Evolutionary conservation across 257 asterid genomes (phyloP).

Genomic region (Nicotiana benthamiana): DNA sequence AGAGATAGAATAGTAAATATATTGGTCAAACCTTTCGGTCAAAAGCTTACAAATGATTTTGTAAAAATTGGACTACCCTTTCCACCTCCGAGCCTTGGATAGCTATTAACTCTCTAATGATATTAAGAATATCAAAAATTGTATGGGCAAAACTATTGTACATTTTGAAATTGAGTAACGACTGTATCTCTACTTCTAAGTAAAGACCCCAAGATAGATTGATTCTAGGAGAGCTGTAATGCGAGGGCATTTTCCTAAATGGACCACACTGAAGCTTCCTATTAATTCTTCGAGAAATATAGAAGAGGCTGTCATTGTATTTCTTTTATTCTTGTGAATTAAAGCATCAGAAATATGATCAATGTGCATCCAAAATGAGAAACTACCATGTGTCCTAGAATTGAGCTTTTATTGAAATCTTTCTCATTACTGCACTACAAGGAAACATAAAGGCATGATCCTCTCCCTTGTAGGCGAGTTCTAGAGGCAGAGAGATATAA

Average conservation of each 20-base stretch:
- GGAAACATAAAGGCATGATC: background rate
- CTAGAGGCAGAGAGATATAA: conserved; percentile 69
- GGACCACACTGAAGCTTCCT: background rate
- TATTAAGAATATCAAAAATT: conserved; percentile 1
- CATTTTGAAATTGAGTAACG: background rate
- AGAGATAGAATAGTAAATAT: too few species aligned
- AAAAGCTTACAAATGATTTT: background rate
- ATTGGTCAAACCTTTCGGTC: too few species aligned
- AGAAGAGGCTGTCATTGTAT: background rate
- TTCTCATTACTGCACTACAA: background rate
- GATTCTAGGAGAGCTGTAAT: background rate
- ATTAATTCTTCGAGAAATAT: background rate
- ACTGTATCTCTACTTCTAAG: background rate
- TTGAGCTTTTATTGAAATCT: background rate
- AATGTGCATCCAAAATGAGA: background rate
- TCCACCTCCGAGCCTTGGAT: background rate
- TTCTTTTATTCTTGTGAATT: background rate
- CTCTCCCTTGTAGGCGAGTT: conserved; percentile 47
- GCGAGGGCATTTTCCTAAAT: background rate
- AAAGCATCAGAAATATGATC: background rate
- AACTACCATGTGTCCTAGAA: background rate
- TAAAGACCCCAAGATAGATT: background rate
- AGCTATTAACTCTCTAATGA: background rate
- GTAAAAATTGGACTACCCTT: background rate
- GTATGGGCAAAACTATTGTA: background rate